Percentiles rank a stretch among this genome's conserved stretches.
Conservation (phyloP, 345 rosid species). For the Brassica nigra region DNA sequence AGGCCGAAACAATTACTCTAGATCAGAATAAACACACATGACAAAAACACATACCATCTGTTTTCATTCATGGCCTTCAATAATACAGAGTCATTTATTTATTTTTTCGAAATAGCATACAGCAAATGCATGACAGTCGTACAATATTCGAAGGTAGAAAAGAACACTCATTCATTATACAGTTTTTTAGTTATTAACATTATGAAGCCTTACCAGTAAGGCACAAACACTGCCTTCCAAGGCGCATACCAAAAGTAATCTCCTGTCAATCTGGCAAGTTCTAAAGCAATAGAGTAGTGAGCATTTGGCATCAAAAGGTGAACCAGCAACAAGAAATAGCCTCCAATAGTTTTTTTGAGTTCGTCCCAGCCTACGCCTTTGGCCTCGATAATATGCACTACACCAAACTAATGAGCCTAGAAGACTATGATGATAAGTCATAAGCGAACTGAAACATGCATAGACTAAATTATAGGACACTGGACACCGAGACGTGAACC, state of each 20-base stretch:
- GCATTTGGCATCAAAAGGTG: slow-evolving; percentile 99
- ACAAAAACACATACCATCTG: neutral
- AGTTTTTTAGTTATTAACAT: no score
- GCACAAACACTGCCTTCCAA: slow-evolving; percentile 96
- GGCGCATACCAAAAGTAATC: slow-evolving; percentile 99
- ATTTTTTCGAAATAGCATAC: no score
- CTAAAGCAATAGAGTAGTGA: slow-evolving; percentile 86
- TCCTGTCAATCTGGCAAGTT: slow-evolving; percentile 82
- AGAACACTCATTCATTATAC: no score
- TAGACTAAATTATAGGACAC: slow-evolving; percentile 75
- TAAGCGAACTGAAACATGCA: slow-evolving; percentile 25
- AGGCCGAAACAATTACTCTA: neutral
- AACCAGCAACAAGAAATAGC: slow-evolving; percentile 95
- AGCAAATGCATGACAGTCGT: no score
- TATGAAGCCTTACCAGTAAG: slow-evolving; percentile 61
- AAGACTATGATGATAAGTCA: slow-evolving; percentile 7
- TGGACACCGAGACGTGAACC: slow-evolving; percentile 98
- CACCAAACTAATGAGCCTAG: slow-evolving; percentile 35
- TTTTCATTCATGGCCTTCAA: neutral
- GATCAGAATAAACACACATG: neutral
- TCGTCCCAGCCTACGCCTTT: slow-evolving; percentile 91
- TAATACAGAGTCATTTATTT: neutral
- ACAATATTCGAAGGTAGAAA: no score
- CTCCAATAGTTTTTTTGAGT: slow-evolving; percentile 98
- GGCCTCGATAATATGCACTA: slow-evolving; percentile 88